Evolutionary conservation across 257 asterid species (phyloP), one percentile per base, ranked within the genome.

Genomic region (Agastache rugosa): DNA sequence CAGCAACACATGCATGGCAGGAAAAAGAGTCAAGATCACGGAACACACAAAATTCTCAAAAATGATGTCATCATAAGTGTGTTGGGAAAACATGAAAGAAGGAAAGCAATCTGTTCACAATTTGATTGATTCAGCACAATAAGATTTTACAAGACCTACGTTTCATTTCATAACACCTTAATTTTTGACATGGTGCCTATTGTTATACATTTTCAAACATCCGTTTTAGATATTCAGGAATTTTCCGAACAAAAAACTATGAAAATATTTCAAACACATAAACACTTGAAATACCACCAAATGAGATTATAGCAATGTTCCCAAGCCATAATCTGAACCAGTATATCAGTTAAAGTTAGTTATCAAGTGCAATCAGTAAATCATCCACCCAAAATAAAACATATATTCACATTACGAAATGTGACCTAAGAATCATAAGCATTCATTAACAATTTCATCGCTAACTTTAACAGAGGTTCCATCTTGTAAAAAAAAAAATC

Each of bases 1-100:
- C 68, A 79, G 78, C 39, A 54, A 54, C 50, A 64, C 45, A 79
- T 39, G 51, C 45, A 79, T 39, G 51, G 70, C 59, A 50, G 61
- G 51, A 45, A 60, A 69, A 73, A 62, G 56, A 58, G 72, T 69
- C 12, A 70, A 74, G 64, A 29, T 16, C 65, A 60, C 44, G 66
- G 44, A 16, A 72, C 14, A 47, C 35, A 23, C 10, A 63, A 48
- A 53, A 44, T 23, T 67, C 25, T 47, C 42, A 73, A 74, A 71
- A 31, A 35, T 35, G 19, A 73, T 51, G 47, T 16, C 50, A 45
- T 10, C 50, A 45, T 10, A 69, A 47, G 67, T 53, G 48, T 37
- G 67, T 19, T 17, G 31, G 74, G 59, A 44, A 65, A 71, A 56
- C 51, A 35, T 42, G 58, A 63, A 73, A 60, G 50, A 22, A 12